Evolutionary conservation across 2,329 filamentous ascomycete genomes (phyloP).

Genomic region (Myriosclerotinia duriaeana): DNA sequence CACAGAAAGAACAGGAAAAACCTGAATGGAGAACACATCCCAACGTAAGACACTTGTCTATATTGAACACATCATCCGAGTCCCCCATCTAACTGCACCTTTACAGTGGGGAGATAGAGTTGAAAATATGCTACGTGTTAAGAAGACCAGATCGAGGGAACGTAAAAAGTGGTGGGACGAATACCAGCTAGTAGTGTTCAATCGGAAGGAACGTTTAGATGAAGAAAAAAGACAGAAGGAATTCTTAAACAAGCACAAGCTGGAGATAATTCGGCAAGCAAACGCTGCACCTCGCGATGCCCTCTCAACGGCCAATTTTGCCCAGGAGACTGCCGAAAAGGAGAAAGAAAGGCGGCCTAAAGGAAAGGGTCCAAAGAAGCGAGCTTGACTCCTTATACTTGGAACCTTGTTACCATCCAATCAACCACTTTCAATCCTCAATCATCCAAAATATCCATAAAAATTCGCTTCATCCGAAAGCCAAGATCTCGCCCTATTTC

Average conservation of each 20-base stretch:
- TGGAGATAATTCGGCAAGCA: no score
- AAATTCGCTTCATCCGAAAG: neutral
- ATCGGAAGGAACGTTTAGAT: neutral
- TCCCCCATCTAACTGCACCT: neutral
- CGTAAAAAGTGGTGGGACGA: neutral
- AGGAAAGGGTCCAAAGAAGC: neutral
- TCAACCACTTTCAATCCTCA: neutral
- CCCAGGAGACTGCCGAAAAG: neutral
- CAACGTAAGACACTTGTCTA: neutral
- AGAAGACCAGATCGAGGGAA: neutral
- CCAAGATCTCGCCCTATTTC: neutral
- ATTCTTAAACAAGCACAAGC: neutral
- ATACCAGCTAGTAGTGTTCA: neutral
- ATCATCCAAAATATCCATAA: neutral
- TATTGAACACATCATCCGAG: neutral
- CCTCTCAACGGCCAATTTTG: neutral
- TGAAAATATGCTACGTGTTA: neutral
- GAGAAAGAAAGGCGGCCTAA: neutral
- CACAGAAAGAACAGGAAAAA: no score
- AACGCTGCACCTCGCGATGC: no score
- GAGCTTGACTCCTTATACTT: neutral
- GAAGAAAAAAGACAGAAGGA: neutral
- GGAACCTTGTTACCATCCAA: neutral
- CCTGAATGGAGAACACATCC: neutral
- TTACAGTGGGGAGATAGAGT: neutral